These are phyloP conservation scores for Yarrowia keelungensis DNA, from an alignment of 805 yeast genomes.

Conservation along the genomic window DNA sequence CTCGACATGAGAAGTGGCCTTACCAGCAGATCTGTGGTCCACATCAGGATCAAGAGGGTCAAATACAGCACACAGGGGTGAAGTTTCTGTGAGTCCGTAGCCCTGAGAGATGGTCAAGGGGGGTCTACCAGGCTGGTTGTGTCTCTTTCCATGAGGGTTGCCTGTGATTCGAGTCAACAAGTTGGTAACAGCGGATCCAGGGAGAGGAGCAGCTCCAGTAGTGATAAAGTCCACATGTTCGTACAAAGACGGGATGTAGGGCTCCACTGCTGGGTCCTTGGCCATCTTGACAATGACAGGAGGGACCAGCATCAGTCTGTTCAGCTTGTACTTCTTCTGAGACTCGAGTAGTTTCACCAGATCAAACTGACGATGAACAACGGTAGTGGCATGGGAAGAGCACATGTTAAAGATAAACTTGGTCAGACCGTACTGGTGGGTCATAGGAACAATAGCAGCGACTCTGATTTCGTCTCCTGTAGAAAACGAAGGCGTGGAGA, in stretches of 20 bases:
- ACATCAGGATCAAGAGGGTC: constrained; percentile 22
- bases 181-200: constrained; percentile 8
- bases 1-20: constrained; percentile 22
- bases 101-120: constrained; percentile 40
- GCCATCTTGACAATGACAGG: constrained; percentile 57
- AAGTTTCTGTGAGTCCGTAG: constrained; percentile 1
- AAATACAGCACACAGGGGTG: neutral
- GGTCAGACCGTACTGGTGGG: constrained; percentile 24
- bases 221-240: constrained; percentile 53
- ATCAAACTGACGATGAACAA: constrained; percentile 22
- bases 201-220: constrained; percentile 58
- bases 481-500: constrained; percentile 52
- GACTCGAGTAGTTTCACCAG: constrained; percentile 21
- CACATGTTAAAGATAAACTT: constrained; percentile 24
- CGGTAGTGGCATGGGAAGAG: constrained; percentile 20
- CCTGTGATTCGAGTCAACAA: constrained; percentile 34
- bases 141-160: constrained; percentile 38
- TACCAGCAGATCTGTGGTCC: constrained; percentile 17
- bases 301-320: constrained; percentile 54
- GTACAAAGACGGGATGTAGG: constrained; percentile 54
- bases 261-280: constrained; percentile 54
- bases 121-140: constrained; percentile 35
- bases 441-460: constrained; percentile 24
- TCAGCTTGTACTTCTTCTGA: constrained; percentile 47
- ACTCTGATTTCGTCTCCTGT: constrained; percentile 27